Base-by-base conservation (phyloP, 352 stramenopile species). In the Pythium phragmitis region DNA sequence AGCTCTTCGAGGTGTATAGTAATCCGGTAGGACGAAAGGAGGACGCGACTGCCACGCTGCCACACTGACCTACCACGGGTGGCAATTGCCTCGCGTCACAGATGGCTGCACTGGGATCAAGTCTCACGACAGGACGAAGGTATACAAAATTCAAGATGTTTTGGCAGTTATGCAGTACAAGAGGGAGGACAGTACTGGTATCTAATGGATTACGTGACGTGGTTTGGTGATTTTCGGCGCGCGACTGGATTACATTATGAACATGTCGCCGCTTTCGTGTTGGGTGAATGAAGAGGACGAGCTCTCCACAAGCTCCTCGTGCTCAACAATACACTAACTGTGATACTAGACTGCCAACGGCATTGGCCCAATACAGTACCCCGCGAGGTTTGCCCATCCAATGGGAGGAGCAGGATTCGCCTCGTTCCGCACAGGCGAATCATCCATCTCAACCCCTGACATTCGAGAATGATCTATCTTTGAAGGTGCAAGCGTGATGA, bases 131-230 rank as follows among this genome's bases (percentile, higher is more conserved):
- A 60, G 49, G 45, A 52, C 30, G 61, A 48, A 1, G 33, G 8
- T 12, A 69, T 69, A 63, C 46, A 69, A 60, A 69, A 42, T 17
- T 7, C 55, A 69, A 64, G 54, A 64, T 55, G 9, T 55, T 33
- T 16, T 1, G 21, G 33, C 60, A 28, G 51, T 58, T 69, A 69
- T 69, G 48, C 54, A 26, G 2, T 60, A 46, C 17, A 5, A 60
- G n/a, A 63, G 63, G 63, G 36, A 19, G 13, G 1, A 46, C 39
- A 36, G 59, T 65, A 65, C 46, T 13, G 6, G 5, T 1, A 19
- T 4, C 3, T 50, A 23, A 21, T n/a, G 33, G 9, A 19, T 61
- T 61, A 41, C 28, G 33, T 26, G 41, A 53, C 55, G 51, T 47
- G 50, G 17, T 16, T 12, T 30, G 26, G 26, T 5, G 26, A 30